Percentiles rank a stretch among this genome's conserved stretches.
Evolutionary conservation across 2,329 filamentous ascomycete species (phyloP).

Genomic region (Colletotrichum plurivorum): DNA sequence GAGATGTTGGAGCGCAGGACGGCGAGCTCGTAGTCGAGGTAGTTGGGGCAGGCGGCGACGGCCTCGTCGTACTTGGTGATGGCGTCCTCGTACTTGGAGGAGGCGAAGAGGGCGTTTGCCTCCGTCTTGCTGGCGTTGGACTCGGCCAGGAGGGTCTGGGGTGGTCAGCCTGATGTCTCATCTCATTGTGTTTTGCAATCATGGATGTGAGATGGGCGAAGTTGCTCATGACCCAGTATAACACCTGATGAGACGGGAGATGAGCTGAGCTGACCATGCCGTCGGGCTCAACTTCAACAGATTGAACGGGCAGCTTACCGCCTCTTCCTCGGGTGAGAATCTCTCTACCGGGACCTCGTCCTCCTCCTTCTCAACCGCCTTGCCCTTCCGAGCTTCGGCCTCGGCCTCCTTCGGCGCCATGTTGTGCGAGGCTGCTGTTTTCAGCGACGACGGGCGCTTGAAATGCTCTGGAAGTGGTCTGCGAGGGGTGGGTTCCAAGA

Average conservation of each 20-base stretch:
- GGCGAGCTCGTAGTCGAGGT: constrained; percentile 89
- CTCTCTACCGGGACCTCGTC: constrained; percentile 44
- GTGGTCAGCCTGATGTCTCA: neutral
- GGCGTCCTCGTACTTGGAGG: constrained; percentile 80
- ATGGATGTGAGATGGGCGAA: neutral
- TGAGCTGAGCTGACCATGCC: neutral
- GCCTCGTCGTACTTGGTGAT: constrained; percentile 88
- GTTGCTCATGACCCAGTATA: neutral
- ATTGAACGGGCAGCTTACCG: constrained; percentile 56
- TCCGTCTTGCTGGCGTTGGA: constrained; percentile 80
- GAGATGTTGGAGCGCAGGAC: constrained; percentile 91
- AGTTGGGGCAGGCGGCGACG: constrained; percentile 82
- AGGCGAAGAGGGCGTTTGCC: constrained; percentile 85
- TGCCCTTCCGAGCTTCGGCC: constrained; percentile 18
- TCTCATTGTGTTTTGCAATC: neutral
- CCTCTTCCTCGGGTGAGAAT: constrained; percentile 71
- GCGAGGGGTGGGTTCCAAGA: neutral
- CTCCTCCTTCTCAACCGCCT: no score
- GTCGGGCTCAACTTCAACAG: no score
- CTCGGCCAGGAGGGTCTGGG: constrained; percentile 76
- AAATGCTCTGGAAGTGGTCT: no score
- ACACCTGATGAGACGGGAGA: neutral
- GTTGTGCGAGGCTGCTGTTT: constrained; percentile 21
- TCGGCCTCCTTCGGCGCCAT: constrained; percentile 31
- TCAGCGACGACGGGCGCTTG: no score